Conservation (phyloP, 208 protist genomes). For the Leishmania braziliensis region DNA sequence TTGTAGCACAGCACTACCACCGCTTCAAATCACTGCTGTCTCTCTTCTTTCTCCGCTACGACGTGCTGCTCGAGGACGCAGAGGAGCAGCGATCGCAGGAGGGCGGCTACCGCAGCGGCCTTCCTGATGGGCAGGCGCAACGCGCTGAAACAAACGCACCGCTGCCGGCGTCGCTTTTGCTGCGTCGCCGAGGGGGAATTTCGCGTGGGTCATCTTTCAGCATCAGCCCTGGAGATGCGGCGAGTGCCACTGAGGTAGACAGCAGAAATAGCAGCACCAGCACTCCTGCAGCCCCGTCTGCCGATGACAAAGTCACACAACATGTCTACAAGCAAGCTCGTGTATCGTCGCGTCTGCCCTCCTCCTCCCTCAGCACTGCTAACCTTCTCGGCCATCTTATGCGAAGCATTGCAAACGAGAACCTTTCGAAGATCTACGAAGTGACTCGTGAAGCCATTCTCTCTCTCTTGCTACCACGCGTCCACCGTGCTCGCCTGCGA, state of each 20-base stretch:
- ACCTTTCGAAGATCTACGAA: constrained; percentile 7
- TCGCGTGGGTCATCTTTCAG: constrained; percentile 12
- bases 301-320: not conserved
- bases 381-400: constrained; percentile 18
- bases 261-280: not conserved
- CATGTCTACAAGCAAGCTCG: not conserved
- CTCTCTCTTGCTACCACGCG: constrained; percentile 21
- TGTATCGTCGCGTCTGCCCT: not conserved
- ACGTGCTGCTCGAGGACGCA: constrained; percentile 24
- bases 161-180: not conserved
- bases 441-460: constrained; percentile 10
- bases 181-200: constrained; percentile 7
- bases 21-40: constrained; percentile 54
- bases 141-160: not conserved
- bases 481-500: constrained; percentile 18
- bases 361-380: constrained; percentile 13
- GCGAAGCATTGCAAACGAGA: constrained; percentile 22
- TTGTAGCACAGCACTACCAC: constrained; percentile 59
- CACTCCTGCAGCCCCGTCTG: not conserved
- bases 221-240: not conserved
- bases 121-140: not conserved
- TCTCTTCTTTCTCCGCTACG: constrained; percentile 40
- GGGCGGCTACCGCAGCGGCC: not conserved
- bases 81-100: constrained; percentile 22
- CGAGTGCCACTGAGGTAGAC: not conserved